phyloP scores from a whole-genome alignment of 2,329 filamentous ascomycete species.

The Monilinia fructigena region DNA sequence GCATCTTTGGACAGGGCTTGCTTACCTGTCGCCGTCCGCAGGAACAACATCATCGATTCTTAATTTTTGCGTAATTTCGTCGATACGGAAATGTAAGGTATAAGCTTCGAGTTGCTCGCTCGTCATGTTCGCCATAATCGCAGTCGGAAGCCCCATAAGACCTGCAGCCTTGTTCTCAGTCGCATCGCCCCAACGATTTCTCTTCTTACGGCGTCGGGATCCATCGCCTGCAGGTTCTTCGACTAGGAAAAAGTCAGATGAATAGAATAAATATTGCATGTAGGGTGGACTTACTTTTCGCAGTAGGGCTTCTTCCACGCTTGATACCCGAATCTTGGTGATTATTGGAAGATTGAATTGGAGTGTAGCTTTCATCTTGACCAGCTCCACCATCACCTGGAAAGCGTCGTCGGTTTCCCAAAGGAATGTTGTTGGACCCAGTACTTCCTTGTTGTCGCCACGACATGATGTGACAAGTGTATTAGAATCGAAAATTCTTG shows the following conservation, averaged over 20 bases:
- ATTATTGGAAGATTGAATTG: slow-evolving; percentile 30
- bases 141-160: slow-evolving; percentile 93
- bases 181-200: slow-evolving; percentile 96
- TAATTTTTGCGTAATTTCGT: slow-evolving; percentile 99
- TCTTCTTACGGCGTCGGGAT: slow-evolving; percentile 89
- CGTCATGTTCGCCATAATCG: slow-evolving; percentile 97
- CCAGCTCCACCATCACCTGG: slow-evolving; percentile 55
- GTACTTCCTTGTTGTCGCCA: slow-evolving; percentile 82
- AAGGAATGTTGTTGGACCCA: slow-evolving; percentile 95
- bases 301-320: slow-evolving; percentile 83
- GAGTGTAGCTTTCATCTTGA: slow-evolving; percentile 37
- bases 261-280: neutral
- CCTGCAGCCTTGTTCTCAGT: slow-evolving; percentile 98
- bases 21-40: slow-evolving; percentile 90
- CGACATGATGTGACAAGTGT: slow-evolving; percentile 50
- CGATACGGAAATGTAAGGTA: slow-evolving; percentile 91
- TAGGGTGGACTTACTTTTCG: slow-evolving; percentile 62
- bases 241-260: slow-evolving; percentile 31
- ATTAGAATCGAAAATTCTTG: neutral
- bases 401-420: slow-evolving; percentile 81
- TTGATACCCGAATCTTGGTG: slow-evolving; percentile 52
- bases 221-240: slow-evolving; percentile 57
- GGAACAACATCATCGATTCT: slow-evolving; percentile 99
- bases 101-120: slow-evolving; percentile 98
- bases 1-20: slow-evolving; percentile 30